phyloP scores from a whole-genome alignment of 2,329 filamentous ascomycete genomes.

The Harringtonia aguacate region DNA sequence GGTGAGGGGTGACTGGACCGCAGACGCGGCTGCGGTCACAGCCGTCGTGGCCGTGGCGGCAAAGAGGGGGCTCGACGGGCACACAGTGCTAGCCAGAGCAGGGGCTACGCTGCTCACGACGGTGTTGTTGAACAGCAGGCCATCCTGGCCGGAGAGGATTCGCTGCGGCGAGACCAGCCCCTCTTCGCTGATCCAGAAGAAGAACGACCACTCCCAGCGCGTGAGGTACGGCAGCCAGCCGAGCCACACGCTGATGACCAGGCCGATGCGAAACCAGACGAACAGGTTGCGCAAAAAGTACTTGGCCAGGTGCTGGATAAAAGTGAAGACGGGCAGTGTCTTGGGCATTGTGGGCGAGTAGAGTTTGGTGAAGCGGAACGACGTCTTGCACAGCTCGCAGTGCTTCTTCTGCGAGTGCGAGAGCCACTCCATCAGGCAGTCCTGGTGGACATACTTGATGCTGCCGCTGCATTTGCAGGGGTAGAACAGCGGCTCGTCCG shows the following conservation, averaged over 20 bases:
- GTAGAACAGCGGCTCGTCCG: slow-evolving; percentile 82
- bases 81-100: slow-evolving; percentile 13
- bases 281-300: slow-evolving; percentile 63
- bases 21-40: slow-evolving; percentile 12
- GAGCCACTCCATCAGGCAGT: slow-evolving; percentile 97
- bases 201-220: slow-evolving; percentile 80
- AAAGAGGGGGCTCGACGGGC: slow-evolving; percentile 28
- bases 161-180: slow-evolving; percentile 28
- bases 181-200: slow-evolving; percentile 91
- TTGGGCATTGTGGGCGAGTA: slow-evolving; percentile 92
- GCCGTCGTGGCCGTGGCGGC: slow-evolving; percentile 26
- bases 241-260: slow-evolving; percentile 84
- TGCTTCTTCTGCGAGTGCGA: slow-evolving; percentile 99
- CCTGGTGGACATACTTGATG: slow-evolving; percentile 97
- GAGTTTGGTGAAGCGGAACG: slow-evolving; percentile 95
- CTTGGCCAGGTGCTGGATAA: slow-evolving; percentile 64
- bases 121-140: no score
- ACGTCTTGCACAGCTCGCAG: slow-evolving; percentile 98
- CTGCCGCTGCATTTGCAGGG: slow-evolving; percentile 98
- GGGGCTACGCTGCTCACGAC: background rate
- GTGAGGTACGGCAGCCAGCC: slow-evolving; percentile 82
- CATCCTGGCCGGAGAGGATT: background rate
- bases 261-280: slow-evolving; percentile 64
- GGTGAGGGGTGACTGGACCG: no score
- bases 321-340: slow-evolving; percentile 68